These are phyloP conservation scores for Cytospora piceae DNA, from an alignment of 2,329 filamentous ascomycete species.

Conservation along the genomic window DNA sequence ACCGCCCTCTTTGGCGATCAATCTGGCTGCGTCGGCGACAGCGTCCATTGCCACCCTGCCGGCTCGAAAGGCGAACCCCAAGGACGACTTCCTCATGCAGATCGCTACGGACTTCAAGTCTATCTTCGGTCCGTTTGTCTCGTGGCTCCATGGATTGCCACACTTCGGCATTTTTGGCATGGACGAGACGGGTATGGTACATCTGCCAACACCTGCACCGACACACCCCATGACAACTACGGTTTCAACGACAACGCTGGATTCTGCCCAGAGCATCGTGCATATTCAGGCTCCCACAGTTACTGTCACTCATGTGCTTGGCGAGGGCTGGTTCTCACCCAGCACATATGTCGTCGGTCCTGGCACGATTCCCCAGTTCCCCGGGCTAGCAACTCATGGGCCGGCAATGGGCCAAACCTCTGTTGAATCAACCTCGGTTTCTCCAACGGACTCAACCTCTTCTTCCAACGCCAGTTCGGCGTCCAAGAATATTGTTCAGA, in stretches of 20 bases:
- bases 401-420: not conserved
- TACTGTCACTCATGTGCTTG: slow-evolving; percentile 29
- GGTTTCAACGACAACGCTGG: slow-evolving; percentile 8
- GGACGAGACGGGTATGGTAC: slow-evolving; percentile 22
- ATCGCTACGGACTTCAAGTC: slow-evolving; percentile 27
- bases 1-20: slow-evolving; percentile 29
- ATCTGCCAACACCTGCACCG: slow-evolving; percentile 13
- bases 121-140: slow-evolving; percentile 19
- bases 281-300: slow-evolving; percentile 23
- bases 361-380: slow-evolving; percentile 7
- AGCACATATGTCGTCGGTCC: slow-evolving; percentile 27
- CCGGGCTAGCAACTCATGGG: slow-evolving; percentile 2
- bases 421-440: not conserved
- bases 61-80: slow-evolving; percentile 28
- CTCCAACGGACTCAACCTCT: not conserved
- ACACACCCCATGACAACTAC: slow-evolving; percentile 4
- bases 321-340: slow-evolving; percentile 29
- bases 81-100: slow-evolving; percentile 28
- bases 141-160: slow-evolving; percentile 26
- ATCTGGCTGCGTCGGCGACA: slow-evolving; percentile 27
- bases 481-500: slow-evolving; percentile 19
- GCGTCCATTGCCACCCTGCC: slow-evolving; percentile 21
- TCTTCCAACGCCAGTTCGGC: not conserved
- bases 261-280: slow-evolving; percentile 1
- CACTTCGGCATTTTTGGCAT: slow-evolving; percentile 21